These are phyloP conservation scores for Aspergillus coremiiformis DNA, from an alignment of 495 filamentous ascomycete genomes.

Conservation along the genomic window DNA sequence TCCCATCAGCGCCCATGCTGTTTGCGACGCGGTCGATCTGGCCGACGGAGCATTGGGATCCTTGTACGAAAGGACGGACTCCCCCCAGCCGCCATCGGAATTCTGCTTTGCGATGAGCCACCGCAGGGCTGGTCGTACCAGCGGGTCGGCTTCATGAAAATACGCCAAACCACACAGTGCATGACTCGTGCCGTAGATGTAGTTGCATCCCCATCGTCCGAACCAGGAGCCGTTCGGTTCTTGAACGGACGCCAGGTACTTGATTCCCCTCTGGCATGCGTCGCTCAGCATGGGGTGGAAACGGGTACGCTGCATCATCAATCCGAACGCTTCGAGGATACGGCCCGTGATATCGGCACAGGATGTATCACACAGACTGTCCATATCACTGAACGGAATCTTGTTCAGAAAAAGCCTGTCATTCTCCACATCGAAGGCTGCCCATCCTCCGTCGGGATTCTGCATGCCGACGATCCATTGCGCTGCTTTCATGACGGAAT, in stretches of 20 bases:
- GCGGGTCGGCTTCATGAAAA: not conserved
- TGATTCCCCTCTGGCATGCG: conserved; percentile 8
- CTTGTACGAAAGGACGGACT: conserved; percentile 22
- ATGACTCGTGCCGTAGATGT: conserved; percentile 32
- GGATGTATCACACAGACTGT: conserved; percentile 28
- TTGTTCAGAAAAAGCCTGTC: conserved; percentile 32
- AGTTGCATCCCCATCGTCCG: conserved; percentile 33
- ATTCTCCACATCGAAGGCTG: conserved; percentile 34
- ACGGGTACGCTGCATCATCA: conserved; percentile 11
- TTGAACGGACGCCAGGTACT: conserved; percentile 18
- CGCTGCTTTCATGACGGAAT: conserved; percentile 11
- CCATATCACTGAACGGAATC: conserved; percentile 41
- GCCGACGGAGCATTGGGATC: conserved; percentile 3
- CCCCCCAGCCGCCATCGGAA: conserved; percentile 33
- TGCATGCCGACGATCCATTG: conserved; percentile 41
- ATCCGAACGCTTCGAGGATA: conserved; percentile 33
- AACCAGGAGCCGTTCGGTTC: conserved; percentile 26
- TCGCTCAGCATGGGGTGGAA: not conserved
- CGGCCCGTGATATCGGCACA: conserved; percentile 32
- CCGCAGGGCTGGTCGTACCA: conserved; percentile 1
- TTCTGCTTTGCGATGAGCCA: conserved; percentile 29
- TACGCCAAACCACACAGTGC: conserved; percentile 20
- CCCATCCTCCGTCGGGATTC: conserved; percentile 40
- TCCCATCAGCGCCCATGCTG: conserved; percentile 30
- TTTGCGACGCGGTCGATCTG: conserved; percentile 23